Percentiles rank a stretch among this genome's conserved stretches.
phyloP scores from a whole-genome alignment of 73 alveolate species.

The Stentor coeruleus region DNA sequence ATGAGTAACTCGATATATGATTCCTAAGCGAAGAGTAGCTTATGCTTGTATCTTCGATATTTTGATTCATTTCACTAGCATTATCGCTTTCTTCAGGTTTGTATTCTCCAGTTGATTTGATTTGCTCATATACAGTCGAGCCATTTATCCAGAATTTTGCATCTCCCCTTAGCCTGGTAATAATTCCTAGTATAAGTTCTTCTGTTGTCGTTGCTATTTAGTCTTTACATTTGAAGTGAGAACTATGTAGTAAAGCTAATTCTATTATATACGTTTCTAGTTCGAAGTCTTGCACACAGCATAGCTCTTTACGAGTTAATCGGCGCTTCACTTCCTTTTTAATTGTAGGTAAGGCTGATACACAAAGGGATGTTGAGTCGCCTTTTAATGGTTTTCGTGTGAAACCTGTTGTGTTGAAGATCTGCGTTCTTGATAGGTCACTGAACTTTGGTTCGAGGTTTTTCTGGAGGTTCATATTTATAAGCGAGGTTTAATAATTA shows the following conservation, averaged over 20 bases:
- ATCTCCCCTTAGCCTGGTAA: background rate
- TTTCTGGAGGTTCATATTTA: background rate
- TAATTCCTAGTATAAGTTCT: background rate
- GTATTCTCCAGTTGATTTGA: background rate
- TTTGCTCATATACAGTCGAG: background rate
- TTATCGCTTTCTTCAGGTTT: background rate
- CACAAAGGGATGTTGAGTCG: background rate
- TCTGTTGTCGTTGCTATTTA: background rate
- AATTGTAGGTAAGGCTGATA: background rate
- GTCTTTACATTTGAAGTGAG: background rate
- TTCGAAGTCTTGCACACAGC: background rate
- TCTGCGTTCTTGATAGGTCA: background rate
- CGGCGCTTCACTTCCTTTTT: background rate
- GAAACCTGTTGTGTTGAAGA: background rate
- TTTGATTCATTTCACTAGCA: background rate
- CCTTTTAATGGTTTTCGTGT: conserved; percentile 5
- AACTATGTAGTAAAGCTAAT: background rate
- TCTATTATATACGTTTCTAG: background rate
- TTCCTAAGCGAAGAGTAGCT: background rate
- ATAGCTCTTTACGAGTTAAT: background rate
- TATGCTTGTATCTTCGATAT: background rate
- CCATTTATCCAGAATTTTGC: background rate
- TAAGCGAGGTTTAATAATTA: too few species aligned
- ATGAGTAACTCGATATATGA: background rate
- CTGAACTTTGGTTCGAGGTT: background rate